phyloP scores from a whole-genome alignment of 306 rosid genomes.

The Gastrolobium villosum region DNA sequence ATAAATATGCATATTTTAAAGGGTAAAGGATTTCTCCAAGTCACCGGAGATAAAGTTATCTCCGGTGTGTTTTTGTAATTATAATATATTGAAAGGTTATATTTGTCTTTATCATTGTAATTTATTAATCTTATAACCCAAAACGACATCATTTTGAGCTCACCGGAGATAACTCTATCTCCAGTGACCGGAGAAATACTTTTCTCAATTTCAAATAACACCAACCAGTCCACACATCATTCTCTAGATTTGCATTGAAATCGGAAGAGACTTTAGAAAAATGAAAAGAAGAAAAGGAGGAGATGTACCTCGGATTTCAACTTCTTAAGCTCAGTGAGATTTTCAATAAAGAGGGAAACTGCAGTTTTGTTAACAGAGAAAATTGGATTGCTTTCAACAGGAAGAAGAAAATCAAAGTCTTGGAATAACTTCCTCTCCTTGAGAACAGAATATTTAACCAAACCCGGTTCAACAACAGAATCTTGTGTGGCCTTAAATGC shows the following conservation, averaged over 20 bases:
- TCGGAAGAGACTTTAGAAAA: background rate
- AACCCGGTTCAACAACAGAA: background rate
- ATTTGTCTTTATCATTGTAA: too few species aligned
- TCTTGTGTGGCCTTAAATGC: conserved; percentile 47
- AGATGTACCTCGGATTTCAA: conserved; percentile 49
- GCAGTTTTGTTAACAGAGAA: conserved; percentile 55
- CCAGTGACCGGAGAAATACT: too few species aligned
- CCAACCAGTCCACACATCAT: conserved; percentile 1
- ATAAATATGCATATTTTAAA: too few species aligned
- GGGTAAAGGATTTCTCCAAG: too few species aligned
- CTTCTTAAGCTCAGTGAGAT: background rate
- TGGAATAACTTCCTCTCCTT: conserved; percentile 36
- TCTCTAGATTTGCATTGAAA: background rate
- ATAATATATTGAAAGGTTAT: too few species aligned
- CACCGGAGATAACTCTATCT: too few species aligned
- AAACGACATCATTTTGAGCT: too few species aligned
- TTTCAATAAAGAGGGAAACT: conserved; percentile 17
- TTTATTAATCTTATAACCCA: too few species aligned
- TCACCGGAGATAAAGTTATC: too few species aligned
- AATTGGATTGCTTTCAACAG: background rate
- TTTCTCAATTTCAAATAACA: too few species aligned
- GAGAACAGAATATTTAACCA: conserved; percentile 45
- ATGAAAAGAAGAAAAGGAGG: background rate
- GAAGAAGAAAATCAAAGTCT: conserved; percentile 54
- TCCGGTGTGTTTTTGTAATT: too few species aligned